phyloP scores from a whole-genome alignment of 208 protist species.

The Leishmania major region DNA sequence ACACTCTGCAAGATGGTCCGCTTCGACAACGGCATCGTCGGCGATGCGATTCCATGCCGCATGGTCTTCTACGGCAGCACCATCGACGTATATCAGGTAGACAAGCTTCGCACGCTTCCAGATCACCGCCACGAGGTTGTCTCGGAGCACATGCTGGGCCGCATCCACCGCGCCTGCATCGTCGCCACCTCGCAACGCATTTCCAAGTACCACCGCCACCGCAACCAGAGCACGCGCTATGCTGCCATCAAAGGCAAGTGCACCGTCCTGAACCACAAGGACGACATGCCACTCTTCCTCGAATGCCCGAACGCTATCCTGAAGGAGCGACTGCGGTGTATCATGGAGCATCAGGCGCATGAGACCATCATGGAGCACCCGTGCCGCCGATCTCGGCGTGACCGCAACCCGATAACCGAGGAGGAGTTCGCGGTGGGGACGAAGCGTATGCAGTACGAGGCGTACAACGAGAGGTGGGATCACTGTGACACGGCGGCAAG shows the following conservation, averaged over 20 bases:
- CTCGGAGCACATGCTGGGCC: constrained; percentile 66
- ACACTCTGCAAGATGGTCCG: constrained; percentile 66
- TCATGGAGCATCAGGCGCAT: constrained; percentile 9
- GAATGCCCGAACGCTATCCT: constrained; percentile 51
- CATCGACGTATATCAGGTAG: constrained; percentile 71
- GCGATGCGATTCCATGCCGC: constrained; percentile 64
- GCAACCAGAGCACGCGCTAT: constrained; percentile 50
- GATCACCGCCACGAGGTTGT: constrained; percentile 54
- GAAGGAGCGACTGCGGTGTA: constrained; percentile 16
- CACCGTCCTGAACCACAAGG: constrained; percentile 49
- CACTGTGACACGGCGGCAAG: background rate
- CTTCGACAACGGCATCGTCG: constrained; percentile 74
- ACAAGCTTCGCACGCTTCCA: constrained; percentile 36
- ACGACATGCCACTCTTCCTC: constrained; percentile 60
- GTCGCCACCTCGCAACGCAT: constrained; percentile 44
- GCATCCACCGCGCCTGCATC: constrained; percentile 68
- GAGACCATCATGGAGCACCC: background rate
- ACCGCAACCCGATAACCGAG: background rate
- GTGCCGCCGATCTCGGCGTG: background rate
- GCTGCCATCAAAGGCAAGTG: constrained; percentile 75
- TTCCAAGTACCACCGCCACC: constrained; percentile 82
- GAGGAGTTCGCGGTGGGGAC: constrained; percentile 10
- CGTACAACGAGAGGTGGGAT: background rate
- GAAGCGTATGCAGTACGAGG: background rate
- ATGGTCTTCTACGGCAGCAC: constrained; percentile 68